Evolutionary conservation across 176 grass and related monocot genomes (phyloP).

Genomic region (Musa schizocarpa): DNA sequence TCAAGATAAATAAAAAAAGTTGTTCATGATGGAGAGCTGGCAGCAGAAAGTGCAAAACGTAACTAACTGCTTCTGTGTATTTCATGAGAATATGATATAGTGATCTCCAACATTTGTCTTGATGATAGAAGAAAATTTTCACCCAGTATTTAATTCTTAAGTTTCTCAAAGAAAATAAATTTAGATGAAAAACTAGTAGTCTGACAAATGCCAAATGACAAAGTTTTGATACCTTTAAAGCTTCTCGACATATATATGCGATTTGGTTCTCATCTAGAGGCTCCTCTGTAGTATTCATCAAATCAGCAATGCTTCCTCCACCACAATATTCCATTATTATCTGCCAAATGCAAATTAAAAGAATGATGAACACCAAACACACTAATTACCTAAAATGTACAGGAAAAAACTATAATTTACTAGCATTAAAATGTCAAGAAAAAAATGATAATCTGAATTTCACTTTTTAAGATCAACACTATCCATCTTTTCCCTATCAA

Average conservation of each 20-base stretch:
- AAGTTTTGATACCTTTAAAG: slow-evolving; percentile 56
- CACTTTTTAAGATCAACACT: not conserved
- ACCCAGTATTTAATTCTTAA: no score
- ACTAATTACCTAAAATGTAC: not conserved
- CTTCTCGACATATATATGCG: slow-evolving; percentile 97
- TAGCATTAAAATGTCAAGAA: not conserved
- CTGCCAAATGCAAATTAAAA: slow-evolving; percentile 36
- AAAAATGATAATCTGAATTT: not conserved
- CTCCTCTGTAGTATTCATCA: slow-evolving; percentile 89
- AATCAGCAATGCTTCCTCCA: slow-evolving; percentile 93
- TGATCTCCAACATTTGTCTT: not conserved
- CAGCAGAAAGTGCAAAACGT: no score
- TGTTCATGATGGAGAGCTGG: no score
- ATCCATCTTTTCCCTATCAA: not conserved
- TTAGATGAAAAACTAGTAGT: no score
- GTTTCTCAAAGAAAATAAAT: not conserved
- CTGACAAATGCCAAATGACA: not conserved
- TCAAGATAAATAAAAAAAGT: no score
- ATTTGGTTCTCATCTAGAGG: slow-evolving; percentile 93
- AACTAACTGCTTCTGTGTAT: no score
- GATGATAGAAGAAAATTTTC: not conserved
- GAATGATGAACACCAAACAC: not conserved
- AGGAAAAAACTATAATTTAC: no score
- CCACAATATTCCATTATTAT: slow-evolving; percentile 99
- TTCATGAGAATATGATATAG: no score